These are phyloP conservation scores for Jackrogersella minutella DNA, from an alignment of 495 filamentous ascomycete genomes.

Conservation along the genomic window DNA sequence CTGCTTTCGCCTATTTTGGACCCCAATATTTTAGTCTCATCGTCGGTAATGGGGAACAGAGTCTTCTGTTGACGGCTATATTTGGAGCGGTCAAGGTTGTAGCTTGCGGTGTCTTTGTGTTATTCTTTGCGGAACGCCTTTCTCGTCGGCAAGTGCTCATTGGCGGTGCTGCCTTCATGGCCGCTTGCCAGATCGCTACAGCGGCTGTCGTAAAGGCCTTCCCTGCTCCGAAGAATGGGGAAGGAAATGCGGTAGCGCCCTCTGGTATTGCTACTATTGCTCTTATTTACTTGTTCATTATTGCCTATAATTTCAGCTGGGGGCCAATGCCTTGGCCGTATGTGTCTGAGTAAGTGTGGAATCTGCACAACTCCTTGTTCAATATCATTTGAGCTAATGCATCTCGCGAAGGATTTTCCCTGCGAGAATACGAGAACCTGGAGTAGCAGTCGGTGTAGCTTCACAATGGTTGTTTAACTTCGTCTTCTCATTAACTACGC, in stretches of 20 bases:
- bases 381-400: conserved; percentile 50
- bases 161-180: conserved; percentile 53
- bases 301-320: conserved; percentile 59
- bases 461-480: conserved; percentile 63
- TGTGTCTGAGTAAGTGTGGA: conserved; percentile 54
- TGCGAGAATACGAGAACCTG: conserved; percentile 56
- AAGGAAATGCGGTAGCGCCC: conserved; percentile 45
- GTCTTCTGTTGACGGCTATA: conserved; percentile 59
- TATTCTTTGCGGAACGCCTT: conserved; percentile 51
- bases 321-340: conserved; percentile 61
- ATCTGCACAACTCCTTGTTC: neutral
- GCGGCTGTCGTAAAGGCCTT: conserved; percentile 49
- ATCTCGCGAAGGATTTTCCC: conserved; percentile 58
- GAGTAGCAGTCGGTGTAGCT: conserved; percentile 52
- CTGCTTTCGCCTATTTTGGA: conserved; percentile 48
- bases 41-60: conserved; percentile 50
- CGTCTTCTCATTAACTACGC: conserved; percentile 59
- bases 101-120: conserved; percentile 51
- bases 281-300: conserved; percentile 61
- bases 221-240: conserved; percentile 44
- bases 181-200: conserved; percentile 42
- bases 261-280: conserved; percentile 57
- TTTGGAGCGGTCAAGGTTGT: conserved; percentile 61
- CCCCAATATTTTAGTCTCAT: conserved; percentile 60
- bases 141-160: conserved; percentile 50